Evolutionary conservation across 345 rosid species (phyloP), one percentile per base, ranked within the genome.

Genomic region (Dimocarpus longan): DNA sequence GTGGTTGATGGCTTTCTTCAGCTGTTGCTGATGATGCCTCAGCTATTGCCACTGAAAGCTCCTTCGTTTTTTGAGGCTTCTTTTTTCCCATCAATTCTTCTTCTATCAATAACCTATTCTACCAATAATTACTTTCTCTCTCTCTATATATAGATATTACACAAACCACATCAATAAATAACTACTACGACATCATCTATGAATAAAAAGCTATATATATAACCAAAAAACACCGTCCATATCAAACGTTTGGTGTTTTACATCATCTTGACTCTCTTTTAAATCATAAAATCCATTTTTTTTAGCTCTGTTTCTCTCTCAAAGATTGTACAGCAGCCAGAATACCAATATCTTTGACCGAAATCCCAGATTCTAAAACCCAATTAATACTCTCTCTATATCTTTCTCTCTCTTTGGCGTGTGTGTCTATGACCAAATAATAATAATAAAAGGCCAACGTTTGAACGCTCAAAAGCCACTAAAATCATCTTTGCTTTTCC

Each of bases 41-140:
- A 59, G 89, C 93, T 82, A 80, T 87, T 21, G 92, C 91, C 67
- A 86, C 92, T 22, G 93, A 84, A 3, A 91, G 82, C 80, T 92
- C 95, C 82, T 91, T 92, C 21, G 95, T 91, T 82, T 88, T 93
- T 63, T 88, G 87, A 78, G 87, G 82, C 90, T 89, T 92, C 84
- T 83, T 91, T 91, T 89, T 95, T 71, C 95, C 94, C 98, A 90
- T 93, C 78, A 71, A 65, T 67, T 73, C 71, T 40, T 59, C 66
- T 42, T 71, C 66, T 7, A 73, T 42, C 40, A 26, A 66, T 48
- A 18, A 40, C 11, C 76, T 60, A 37, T 42, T 19, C 50, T 7
- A 62, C 70, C 44, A 71, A 72, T 68, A 24, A 67, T 43, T 42
- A 39, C 6, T 39, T 42, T 52, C 32, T 19, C 63, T 43, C 52